phyloP scores from a whole-genome alignment of 192 early-diverging fungal genomes.

The Rhizophlyctis rosea region DNA sequence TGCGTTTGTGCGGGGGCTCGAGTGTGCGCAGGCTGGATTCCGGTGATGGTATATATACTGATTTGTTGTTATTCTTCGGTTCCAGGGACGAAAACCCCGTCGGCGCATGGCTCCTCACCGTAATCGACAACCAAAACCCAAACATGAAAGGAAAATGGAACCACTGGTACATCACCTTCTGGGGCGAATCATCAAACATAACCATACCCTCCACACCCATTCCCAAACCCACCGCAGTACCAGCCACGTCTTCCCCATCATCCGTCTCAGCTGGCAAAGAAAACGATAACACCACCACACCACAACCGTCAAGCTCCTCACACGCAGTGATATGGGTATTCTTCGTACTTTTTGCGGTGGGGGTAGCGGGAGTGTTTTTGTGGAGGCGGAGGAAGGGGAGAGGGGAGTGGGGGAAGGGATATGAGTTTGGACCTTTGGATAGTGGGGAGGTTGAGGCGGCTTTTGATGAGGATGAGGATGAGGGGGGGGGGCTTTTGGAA shows the following conservation, averaged over 20 bases:
- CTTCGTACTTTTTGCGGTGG: constrained; percentile 1
- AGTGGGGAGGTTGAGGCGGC: constrained; percentile 32
- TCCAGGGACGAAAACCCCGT: constrained; percentile 83
- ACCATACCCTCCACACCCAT: neutral
- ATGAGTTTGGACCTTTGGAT: constrained; percentile 26
- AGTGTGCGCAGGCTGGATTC: neutral
- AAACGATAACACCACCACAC: neutral
- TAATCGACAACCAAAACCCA: constrained; percentile 30
- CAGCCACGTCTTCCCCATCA: neutral
- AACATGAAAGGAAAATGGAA: constrained; percentile 23
- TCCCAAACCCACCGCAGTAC: neutral
- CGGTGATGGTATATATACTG: neutral
- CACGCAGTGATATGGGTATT: too few relatives aligned
- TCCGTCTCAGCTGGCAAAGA: neutral
- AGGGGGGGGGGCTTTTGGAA: neutral
- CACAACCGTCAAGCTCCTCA: neutral
- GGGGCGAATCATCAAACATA: constrained; percentile 24
- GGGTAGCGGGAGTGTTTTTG: constrained; percentile 3
- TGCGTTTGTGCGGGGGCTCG: too few relatives aligned
- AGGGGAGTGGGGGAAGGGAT: constrained; percentile 15
- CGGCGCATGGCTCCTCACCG: constrained; percentile 69
- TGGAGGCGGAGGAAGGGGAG: too few relatives aligned
- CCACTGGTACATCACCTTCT: constrained; percentile 37
- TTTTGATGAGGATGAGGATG: constrained; percentile 27
- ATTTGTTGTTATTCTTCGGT: neutral